Evolutionary conservation across 768 basidiomycete species (phyloP), one percentile per base, ranked within the genome.

Genomic region (Amylocystis lapponica): DNA sequence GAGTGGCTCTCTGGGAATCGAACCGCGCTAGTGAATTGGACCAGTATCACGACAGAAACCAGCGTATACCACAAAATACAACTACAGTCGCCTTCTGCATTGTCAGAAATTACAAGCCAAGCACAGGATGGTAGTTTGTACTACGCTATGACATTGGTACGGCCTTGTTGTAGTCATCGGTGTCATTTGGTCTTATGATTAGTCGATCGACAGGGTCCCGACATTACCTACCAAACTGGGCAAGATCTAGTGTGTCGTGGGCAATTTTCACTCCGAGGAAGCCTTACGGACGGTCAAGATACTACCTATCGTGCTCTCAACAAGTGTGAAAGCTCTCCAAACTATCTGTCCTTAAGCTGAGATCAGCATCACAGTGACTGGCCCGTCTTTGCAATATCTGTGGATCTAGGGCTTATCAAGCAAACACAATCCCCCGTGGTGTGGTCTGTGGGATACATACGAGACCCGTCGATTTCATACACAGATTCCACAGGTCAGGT

Each of bases 391-490:
- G 61, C 45, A 7, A 46, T 64, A 19, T 37, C 63, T 1, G 44
- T 51, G 2, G 53, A 63, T 32, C 55, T 63, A 4, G 61, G 63
- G 2, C 44, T 4, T 9, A 55, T 61, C 16, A 29, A 31, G 14
- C 32, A 36, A 17, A 57, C 55, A 0, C 33, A 45, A 9, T 31
- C 23, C 1, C 53, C 63, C 0, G 43, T 57, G 10, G 53, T 59
- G 2, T 63, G 60, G 59, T 42, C 57, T 0, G 45, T 64, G 9
- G 61, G 63, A 6, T 53, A 51, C 36, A 46, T 56, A 3, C 47
- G 59, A 8, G 53, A 64, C 31, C 58, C 57, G 3, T 50, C 53
- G 0, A 45, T 61, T 38, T 33, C 43, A 27, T 63, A 57, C 27
- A 53, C 46, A 8, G 47, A 41, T 0, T 23, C 54, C 3, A 22